Evolutionary conservation across 192 early-diverging fungal species (phyloP), one percentile per base, ranked within the genome.

Genomic region (Phycomyces blakesleeanus): DNA sequence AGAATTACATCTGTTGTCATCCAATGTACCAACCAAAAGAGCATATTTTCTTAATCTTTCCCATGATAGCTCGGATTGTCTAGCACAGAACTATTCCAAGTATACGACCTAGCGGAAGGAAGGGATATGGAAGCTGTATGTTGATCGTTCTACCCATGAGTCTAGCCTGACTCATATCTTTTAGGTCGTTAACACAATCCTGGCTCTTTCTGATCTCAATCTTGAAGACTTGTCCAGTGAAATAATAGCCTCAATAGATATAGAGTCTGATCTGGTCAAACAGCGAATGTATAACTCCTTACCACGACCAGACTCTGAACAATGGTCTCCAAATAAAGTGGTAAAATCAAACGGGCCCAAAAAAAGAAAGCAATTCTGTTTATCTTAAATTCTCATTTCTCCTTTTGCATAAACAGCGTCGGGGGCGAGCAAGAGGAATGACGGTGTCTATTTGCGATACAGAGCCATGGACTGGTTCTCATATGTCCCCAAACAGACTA

Each of bases 41-140:
- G n/a, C n/a, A 14, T 14, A 41, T 50, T 22, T 15, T 16, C 22
- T 60, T 18, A 2, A 14, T 12, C 26, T 2, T 51, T 51, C n/a
- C 24, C 40, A 27, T 18, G 22, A 55, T 21, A 67, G 66, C 44
- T 67, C 41, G 66, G 66, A 22, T 40, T 67, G 21, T 37, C 53
- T 41, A 40, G 38, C 25, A 54, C 58, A 20, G 57, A 67, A 26
- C 26, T 67, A 47, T 67, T 67, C 25, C 51, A 54, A 41, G 27
- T 59, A 18, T 54, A 67, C 22, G 90, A 91, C 63, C 68, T 92
- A 34, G 88, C 84, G 50, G 84, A 92, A 40, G 88, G 84, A 55
- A 89, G 87, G 70, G 79, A 91, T 69, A 87, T 92, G 79, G 71
- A 62, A 5, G 74, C 72, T 53, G 83, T 85, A 73, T 44, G 50